Evolutionary conservation across 164 flowering plant genomes (phyloP).

Genomic region (Brasenia schreberi): DNA sequence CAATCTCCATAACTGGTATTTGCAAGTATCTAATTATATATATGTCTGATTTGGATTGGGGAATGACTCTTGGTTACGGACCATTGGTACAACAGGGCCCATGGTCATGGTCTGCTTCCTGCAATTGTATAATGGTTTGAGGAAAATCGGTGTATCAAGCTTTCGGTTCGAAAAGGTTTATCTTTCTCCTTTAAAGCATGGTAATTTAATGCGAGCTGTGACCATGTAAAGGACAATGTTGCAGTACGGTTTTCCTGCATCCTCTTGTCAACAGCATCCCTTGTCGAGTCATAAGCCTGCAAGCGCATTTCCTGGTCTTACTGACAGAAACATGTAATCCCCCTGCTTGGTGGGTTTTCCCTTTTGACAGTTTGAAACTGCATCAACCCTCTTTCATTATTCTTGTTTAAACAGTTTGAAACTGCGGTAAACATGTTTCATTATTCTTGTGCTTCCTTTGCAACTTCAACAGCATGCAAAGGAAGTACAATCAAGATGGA

Average conservation of each 20-base stretch:
- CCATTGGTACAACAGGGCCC: background rate
- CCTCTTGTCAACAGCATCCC: background rate
- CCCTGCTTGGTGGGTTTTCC: no score
- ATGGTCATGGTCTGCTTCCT: background rate
- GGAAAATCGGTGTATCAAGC: background rate
- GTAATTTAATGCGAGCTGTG: background rate
- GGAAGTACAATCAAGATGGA: no score
- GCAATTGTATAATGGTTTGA: background rate
- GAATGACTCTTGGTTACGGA: background rate
- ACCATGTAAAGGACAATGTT: background rate
- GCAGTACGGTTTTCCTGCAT: background rate
- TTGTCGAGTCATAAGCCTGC: background rate
- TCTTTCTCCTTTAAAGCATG: background rate
- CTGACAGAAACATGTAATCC: no score
- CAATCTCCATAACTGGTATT: conserved; percentile 32
- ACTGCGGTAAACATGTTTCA: no score
- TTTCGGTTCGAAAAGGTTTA: background rate
- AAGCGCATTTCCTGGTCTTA: background rate
- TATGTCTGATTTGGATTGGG: background rate
- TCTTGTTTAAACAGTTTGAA: no score
- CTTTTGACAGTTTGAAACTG: no score
- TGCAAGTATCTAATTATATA: background rate
- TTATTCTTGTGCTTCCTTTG: no score
- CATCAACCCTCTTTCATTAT: no score
- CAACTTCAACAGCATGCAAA: no score